Conservation (phyloP, 352 stramenopile species). For the Poterioochromonas sp. region DNA sequence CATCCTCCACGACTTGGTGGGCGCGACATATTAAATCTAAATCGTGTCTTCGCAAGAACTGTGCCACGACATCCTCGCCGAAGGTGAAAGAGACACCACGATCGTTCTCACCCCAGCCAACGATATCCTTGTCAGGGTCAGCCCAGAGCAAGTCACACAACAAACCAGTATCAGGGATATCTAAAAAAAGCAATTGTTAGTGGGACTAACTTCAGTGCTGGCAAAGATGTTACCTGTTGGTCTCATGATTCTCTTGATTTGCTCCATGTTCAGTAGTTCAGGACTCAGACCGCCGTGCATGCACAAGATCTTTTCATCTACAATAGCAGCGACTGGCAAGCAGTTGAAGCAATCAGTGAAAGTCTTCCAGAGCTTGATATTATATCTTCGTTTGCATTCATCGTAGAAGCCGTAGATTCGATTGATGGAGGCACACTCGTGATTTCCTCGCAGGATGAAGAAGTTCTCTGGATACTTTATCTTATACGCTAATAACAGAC, state of each 20-base stretch:
- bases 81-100: constrained; percentile 95
- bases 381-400: constrained; percentile 73
- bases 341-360: constrained; percentile 77
- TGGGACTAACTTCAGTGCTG: not conserved
- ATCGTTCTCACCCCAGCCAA: constrained; percentile 97
- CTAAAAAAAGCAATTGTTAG: constrained; percentile 39
- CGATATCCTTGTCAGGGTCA: constrained; percentile 96
- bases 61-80: constrained; percentile 91
- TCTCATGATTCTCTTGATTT: constrained; percentile 87
- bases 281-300: constrained; percentile 93
- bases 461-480: constrained; percentile 97
- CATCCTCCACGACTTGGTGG: constrained; percentile 93
- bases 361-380: constrained; percentile 55
- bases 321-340: constrained; percentile 89
- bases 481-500: constrained; percentile 90
- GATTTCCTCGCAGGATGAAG: constrained; percentile 94
- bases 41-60: constrained; percentile 94
- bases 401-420: constrained; percentile 99
- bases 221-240: constrained; percentile 56
- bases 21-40: constrained; percentile 93
- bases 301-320: constrained; percentile 99
- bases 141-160: constrained; percentile 97
- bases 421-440: constrained; percentile 96
- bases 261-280: constrained; percentile 81
- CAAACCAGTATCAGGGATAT: constrained; percentile 77